A percentile compares a stretch with the other conserved stretches of the same genome.
Evolutionary conservation across 768 basidiomycete genomes (phyloP).

Genomic region (Rhodotorula toruloides): DNA sequence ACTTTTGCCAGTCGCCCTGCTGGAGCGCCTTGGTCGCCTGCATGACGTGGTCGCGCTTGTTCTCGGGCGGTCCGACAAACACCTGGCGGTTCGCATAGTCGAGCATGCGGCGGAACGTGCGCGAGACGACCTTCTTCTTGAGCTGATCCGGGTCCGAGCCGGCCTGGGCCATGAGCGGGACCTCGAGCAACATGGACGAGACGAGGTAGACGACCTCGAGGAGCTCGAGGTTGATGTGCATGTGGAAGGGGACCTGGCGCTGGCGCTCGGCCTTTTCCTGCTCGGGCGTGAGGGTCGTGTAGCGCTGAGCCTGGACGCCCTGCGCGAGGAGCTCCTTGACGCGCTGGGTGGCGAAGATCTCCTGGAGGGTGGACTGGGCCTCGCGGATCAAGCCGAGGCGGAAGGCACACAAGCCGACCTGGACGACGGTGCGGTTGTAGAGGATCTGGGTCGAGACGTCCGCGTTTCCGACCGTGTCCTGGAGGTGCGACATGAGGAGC

Average conservation of each 20-base stretch:
- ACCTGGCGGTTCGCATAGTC: conserved; percentile 97
- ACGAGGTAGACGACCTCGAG: conserved; percentile 96
- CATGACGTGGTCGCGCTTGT: conserved; percentile 97
- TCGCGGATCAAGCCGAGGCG: conserved; percentile 90
- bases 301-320: conserved; percentile 83
- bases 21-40: conserved; percentile 95
- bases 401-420: conserved; percentile 95
- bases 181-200: conserved; percentile 97
- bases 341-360: conserved; percentile 92
- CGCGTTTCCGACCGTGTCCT: conserved; percentile 91
- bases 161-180: conserved; percentile 70
- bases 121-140: conserved; percentile 88
- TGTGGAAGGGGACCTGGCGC: conserved; percentile 94
- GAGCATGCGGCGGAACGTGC: conserved; percentile 87
- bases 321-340: conserved; percentile 97
- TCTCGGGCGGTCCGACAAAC: conserved; percentile 76
- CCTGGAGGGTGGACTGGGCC: conserved; percentile 82
- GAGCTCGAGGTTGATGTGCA: conserved; percentile 98
- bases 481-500: conserved; percentile 96
- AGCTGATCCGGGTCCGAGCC: conserved; percentile 90
- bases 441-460: conserved; percentile 96
- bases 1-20: conserved; percentile 94
- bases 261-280: conserved; percentile 96
- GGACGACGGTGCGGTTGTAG: conserved; percentile 95
- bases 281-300: conserved; percentile 64